phyloP scores from a whole-genome alignment of 352 stramenopile species.

The Phytopythium montanum region DNA sequence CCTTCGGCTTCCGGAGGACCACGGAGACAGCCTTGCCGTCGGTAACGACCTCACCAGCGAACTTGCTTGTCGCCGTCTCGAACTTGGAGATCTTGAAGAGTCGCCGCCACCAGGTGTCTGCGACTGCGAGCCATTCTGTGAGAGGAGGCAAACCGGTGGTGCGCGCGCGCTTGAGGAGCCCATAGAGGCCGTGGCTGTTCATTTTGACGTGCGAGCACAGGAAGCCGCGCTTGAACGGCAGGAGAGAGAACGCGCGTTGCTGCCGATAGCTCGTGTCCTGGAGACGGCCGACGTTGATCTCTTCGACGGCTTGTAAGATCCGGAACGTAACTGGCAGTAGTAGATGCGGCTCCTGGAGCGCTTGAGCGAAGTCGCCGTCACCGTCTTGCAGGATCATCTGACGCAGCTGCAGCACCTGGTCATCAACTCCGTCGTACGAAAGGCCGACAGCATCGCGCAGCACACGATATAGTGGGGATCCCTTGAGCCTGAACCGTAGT shows the following conservation, averaged over 20 bases:
- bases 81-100: conserved; percentile 17
- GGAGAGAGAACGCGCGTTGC: conserved; percentile 8
- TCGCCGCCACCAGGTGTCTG: neutral
- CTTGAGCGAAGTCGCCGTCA: too few relatives aligned
- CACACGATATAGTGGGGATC: too few relatives aligned
- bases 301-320: conserved; percentile 6
- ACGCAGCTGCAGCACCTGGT: too few relatives aligned
- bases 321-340: neutral
- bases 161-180: conserved; percentile 7
- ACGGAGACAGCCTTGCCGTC: conserved; percentile 16
- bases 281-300: conserved; percentile 1
- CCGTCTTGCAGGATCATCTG: too few relatives aligned
- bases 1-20: conserved; percentile 14
- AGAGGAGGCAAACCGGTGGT: neutral
- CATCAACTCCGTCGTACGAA: too few relatives aligned
- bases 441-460: too few relatives aligned
- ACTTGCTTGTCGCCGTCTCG: conserved; percentile 7
- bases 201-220: conserved; percentile 19
- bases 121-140: neutral
- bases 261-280: neutral
- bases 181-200: conserved; percentile 4
- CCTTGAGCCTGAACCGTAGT: too few relatives aligned
- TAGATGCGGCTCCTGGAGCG: too few relatives aligned
- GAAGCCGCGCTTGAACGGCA: conserved; percentile 17
- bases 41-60: conserved; percentile 11